Base-by-base conservation (phyloP, 2,329 filamentous ascomycete genomes). In the Emergomyces pasteurianus region DNA sequence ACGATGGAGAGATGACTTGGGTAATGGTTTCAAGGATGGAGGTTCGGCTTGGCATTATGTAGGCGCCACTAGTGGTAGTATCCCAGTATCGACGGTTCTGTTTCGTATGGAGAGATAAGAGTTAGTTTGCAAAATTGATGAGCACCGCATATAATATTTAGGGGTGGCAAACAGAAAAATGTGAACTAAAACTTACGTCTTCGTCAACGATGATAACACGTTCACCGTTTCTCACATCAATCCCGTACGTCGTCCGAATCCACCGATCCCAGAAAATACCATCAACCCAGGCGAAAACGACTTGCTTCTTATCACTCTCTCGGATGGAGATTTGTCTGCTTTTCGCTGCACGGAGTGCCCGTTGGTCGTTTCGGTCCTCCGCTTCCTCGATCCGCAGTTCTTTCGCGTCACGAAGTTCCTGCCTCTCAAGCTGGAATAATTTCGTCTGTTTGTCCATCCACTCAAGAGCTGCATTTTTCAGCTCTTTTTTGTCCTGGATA, bases 361-460 rank as follows among this genome's bases (percentile, higher is more conserved):
- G 86, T 73, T 96, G 86, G 72, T 99, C 94, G 68, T 89, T 87
- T 57, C 91, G 88, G 72, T 96, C 92, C 72, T 96, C 88, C 4
- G 94, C 95, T 74, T 99, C 94, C 73, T 99, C 94, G 60, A 99
- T 94, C 55, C 92, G 86, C 64, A 96, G 80, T 73, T 97, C 91
- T 79, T 99, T 99, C 5, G 91, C 86, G 73, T 97, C 92, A 58
- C 94, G 87, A 56, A 96, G 81, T 74, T 96, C 94, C 77, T 96
- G 90, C 61, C 92, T 83, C 75, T 97, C 92, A 18, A 95, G 84
- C 73, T 96, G 90, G 80, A 96, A 96, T 46, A 90, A 82, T 67
- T 92, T 86, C 21, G 90, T 88, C 75, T 96, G 90, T 77, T 95
- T 94, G 73, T 97, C 92, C 83, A 97, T 96, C 92, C 94, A 99